These are phyloP conservation scores for Aegilops sharonensis DNA, from an alignment of 176 grass and related monocot genomes.

Conservation along the genomic window DNA sequence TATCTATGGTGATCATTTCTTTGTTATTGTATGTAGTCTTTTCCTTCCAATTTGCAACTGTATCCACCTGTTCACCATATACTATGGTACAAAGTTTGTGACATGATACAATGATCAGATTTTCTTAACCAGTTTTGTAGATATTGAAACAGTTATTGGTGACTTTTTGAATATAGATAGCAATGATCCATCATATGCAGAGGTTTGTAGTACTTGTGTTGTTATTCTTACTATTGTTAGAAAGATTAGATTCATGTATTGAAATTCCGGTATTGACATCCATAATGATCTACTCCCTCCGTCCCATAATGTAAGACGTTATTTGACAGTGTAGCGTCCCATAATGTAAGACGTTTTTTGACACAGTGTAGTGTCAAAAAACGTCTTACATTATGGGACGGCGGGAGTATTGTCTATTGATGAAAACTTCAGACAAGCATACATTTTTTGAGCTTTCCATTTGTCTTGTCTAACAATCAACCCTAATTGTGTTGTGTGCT, in stretches of 20 bases:
- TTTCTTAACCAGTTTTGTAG: constrained; percentile 53
- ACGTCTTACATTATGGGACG: too few species aligned
- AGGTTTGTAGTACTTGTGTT: constrained; percentile 44
- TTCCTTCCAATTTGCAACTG: background rate
- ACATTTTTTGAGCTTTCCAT: background rate
- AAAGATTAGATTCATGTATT: background rate
- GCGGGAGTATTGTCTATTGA: background rate
- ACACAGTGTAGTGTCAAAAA: too few species aligned
- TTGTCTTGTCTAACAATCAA: background rate
- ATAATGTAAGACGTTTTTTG: too few species aligned
- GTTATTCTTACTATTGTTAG: background rate
- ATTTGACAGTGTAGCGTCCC: too few species aligned
- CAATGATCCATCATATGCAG: constrained; percentile 52
- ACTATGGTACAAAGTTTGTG: background rate
- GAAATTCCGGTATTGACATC: background rate
- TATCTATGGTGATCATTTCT: constrained; percentile 5
- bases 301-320: too few species aligned
- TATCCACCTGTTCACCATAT: background rate
- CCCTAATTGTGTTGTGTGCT: background rate
- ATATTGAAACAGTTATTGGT: constrained; percentile 65
- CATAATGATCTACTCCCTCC: background rate
- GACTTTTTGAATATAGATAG: constrained; percentile 81
- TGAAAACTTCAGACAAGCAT: background rate
- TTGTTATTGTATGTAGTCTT: background rate
- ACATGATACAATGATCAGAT: constrained; percentile 5